A percentile compares a stretch with the other conserved stretches of the same genome.
These are phyloP conservation scores for Trichoderma gracile DNA, from an alignment of 2,329 filamentous ascomycete genomes.

Conservation along the genomic window DNA sequence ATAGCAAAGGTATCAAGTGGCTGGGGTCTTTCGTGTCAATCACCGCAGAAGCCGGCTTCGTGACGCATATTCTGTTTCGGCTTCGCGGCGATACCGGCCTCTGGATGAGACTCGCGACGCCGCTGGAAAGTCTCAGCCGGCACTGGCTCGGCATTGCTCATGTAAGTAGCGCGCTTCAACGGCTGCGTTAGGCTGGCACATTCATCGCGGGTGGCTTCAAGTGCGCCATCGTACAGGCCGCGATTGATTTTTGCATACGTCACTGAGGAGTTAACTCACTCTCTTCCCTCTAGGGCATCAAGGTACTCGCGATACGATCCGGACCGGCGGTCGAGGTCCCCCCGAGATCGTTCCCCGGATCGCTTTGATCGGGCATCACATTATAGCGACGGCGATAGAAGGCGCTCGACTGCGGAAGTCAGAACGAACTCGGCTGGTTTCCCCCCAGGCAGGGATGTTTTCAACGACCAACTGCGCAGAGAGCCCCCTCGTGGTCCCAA, in stretches of 20 bases:
- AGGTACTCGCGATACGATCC: slow-evolving; percentile 64
- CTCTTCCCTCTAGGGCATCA: slow-evolving; percentile 45
- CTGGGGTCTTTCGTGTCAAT: slow-evolving; percentile 1
- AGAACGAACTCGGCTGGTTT: slow-evolving; percentile 61
- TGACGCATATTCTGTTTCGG: not conserved
- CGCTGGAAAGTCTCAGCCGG: slow-evolving; percentile 27
- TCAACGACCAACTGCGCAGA: slow-evolving; percentile 57
- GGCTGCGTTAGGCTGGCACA: not conserved
- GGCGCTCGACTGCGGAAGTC: slow-evolving; percentile 63
- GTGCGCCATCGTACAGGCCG: not conserved
- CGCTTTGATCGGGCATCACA: slow-evolving; percentile 59
- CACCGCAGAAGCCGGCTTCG: not conserved
- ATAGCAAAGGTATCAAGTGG: slow-evolving; percentile 1
- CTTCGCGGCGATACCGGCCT: slow-evolving; percentile 7
- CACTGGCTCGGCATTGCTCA: slow-evolving; percentile 31
- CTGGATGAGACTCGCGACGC: slow-evolving; percentile 30
- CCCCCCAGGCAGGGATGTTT: slow-evolving; percentile 58
- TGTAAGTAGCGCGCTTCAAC: slow-evolving; percentile 30
- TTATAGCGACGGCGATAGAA: slow-evolving; percentile 65
- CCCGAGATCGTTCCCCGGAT: slow-evolving; percentile 69
- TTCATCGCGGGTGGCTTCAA: not conserved
- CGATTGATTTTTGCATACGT: slow-evolving; percentile 15
- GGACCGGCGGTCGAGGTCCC: slow-evolving; percentile 64
- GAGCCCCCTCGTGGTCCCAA: slow-evolving; percentile 83
- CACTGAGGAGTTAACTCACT: slow-evolving; percentile 20